Percentiles rank a stretch among this genome's conserved stretches.
These are phyloP conservation scores for Poronia punctata DNA, from an alignment of 495 filamentous ascomycete genomes.

Conservation along the genomic window DNA sequence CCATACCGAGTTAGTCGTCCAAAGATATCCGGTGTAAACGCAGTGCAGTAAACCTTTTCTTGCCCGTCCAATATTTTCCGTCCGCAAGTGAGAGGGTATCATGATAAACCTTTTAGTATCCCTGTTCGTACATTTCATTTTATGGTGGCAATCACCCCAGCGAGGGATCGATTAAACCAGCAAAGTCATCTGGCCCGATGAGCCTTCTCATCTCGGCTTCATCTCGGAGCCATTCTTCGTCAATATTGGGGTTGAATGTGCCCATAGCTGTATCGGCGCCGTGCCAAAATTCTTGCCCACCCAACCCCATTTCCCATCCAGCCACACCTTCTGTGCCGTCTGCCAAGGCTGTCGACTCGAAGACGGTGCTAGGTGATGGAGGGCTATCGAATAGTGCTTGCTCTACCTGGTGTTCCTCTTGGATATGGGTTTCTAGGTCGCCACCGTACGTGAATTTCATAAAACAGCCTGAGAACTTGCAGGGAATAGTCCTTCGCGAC, in stretches of 20 bases:
- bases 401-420: constrained; percentile 22
- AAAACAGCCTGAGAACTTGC: constrained; percentile 46
- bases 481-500: constrained; percentile 50
- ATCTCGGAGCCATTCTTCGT: constrained; percentile 14
- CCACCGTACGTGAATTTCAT: constrained; percentile 59
- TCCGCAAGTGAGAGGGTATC: constrained; percentile 23
- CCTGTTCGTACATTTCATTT: background rate
- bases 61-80: background rate
- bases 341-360: constrained; percentile 1
- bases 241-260: background rate
- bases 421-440: constrained; percentile 62
- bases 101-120: constrained; percentile 8
- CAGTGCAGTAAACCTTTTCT: no score
- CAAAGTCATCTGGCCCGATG: constrained; percentile 11
- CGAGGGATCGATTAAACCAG: constrained; percentile 18
- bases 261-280: constrained; percentile 13
- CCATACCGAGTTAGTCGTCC: no score
- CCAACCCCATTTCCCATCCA: constrained; percentile 3
- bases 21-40: no score
- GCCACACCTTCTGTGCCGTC: constrained; percentile 2
- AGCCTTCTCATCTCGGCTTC: constrained; percentile 18
- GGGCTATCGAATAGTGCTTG: constrained; percentile 18
- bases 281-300: constrained; percentile 38
- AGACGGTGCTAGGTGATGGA: constrained; percentile 2
- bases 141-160: constrained; percentile 3